Conservation (phyloP, 371 early-diverging fungal genomes). For the Apophysomyces trapeziformis region DNA sequence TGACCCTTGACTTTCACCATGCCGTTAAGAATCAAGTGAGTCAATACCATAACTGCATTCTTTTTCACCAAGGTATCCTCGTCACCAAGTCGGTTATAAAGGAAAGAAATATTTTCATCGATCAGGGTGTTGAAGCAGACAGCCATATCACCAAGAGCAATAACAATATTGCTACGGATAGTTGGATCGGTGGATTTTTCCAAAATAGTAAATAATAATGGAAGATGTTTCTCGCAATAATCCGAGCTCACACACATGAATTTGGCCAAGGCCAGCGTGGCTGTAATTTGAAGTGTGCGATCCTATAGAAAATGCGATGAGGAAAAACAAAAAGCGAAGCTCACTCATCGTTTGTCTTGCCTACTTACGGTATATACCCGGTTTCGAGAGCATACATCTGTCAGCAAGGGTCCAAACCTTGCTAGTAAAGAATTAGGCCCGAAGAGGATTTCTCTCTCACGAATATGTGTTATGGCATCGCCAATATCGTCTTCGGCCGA, state of each 20-base stretch:
- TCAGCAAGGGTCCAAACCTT: constrained; percentile 81
- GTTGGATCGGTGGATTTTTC: constrained; percentile 81
- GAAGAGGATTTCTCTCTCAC: constrained; percentile 91
- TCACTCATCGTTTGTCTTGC: not conserved
- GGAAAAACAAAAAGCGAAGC: constrained; percentile 1
- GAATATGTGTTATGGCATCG: constrained; percentile 81
- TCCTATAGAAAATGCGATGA: constrained; percentile 48
- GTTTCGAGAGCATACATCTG: constrained; percentile 82
- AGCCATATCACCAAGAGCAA: constrained; percentile 96
- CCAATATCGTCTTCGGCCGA: constrained; percentile 94
- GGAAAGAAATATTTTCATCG: constrained; percentile 90
- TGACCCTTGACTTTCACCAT: constrained; percentile 99
- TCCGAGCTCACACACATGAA: constrained; percentile 95
- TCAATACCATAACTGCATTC: constrained; percentile 96
- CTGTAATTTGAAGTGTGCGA: constrained; percentile 79
- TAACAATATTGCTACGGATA: constrained; percentile 87
- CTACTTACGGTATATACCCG: constrained; percentile 73
- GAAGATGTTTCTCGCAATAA: constrained; percentile 93
- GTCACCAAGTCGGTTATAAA: constrained; percentile 90
- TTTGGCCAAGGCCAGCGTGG: constrained; percentile 88
- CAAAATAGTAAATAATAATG: constrained; percentile 86
- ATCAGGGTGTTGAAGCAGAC: constrained; percentile 94
- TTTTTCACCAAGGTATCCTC: constrained; percentile 82
- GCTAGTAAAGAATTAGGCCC: constrained; percentile 77
- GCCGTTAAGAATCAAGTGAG: constrained; percentile 95